Percentiles rank a stretch among this genome's conserved stretches.
Conservation (phyloP, 2,329 filamentous ascomycete species). For the Aureobasidium zeae region DNA sequence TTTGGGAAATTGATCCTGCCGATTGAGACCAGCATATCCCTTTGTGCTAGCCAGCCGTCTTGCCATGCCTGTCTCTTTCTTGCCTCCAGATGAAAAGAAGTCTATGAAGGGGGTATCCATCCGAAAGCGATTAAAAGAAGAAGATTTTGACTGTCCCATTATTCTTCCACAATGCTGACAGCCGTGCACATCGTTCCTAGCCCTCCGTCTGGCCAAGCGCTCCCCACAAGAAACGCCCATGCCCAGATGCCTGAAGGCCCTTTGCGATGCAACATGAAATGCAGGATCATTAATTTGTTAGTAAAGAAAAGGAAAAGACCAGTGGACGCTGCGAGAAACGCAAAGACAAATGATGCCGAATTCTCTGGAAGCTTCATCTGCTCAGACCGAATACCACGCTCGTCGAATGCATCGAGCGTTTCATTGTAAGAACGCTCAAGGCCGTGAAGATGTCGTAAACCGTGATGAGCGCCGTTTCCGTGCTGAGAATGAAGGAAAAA, state of each 20-base stretch:
- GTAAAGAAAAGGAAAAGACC: conserved; percentile 7
- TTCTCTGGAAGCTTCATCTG: conserved; percentile 15
- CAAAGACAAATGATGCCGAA: conserved; percentile 14
- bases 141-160: conserved; percentile 12
- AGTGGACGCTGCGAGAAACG: too few relatives aligned
- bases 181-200: conserved; percentile 14
- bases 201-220: conserved; percentile 13
- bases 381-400: conserved; percentile 14
- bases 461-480: conserved; percentile 16
- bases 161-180: too few relatives aligned
- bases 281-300: conserved; percentile 14
- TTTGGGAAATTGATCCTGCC: conserved; percentile 16
- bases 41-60: conserved; percentile 14
- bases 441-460: conserved; percentile 16
- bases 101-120: conserved; percentile 18
- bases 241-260: conserved; percentile 13
- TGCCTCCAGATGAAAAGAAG: conserved; percentile 17
- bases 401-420: conserved; percentile 11
- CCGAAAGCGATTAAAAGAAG: conserved; percentile 15
- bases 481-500: conserved; percentile 23
- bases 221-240: conserved; percentile 15
- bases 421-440: conserved; percentile 10
- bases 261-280: conserved; percentile 14
- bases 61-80: conserved; percentile 12
- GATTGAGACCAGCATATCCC: conserved; percentile 16